phyloP scores from a whole-genome alignment of 352 stramenopile species.

The Globisporangium alternatum region DNA sequence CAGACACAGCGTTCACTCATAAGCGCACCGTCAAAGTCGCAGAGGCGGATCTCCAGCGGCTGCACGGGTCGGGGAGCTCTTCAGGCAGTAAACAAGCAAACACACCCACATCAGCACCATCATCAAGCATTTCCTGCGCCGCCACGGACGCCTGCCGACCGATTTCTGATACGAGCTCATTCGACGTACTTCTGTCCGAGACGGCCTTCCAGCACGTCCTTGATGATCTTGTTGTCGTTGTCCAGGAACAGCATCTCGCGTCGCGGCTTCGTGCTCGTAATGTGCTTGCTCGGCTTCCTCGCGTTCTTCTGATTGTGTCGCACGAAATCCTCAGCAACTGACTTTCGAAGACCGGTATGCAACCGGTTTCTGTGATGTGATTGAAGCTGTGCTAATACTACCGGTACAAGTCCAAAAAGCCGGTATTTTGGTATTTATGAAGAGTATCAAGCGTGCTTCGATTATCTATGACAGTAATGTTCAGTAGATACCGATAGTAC shows the following conservation, averaged over 20 bases:
- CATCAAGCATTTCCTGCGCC: background rate
- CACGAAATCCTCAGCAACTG: background rate
- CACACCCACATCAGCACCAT: background rate
- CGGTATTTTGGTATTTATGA: background rate
- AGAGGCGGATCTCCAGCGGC: conserved; percentile 73
- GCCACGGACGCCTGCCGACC: too few species aligned
- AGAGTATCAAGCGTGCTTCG: too few species aligned
- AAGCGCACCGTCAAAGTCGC: conserved; percentile 80
- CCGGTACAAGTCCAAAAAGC: background rate
- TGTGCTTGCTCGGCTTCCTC: conserved; percentile 7
- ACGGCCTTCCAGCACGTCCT: conserved; percentile 73
- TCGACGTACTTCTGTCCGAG: conserved; percentile 63
- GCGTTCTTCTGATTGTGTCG: conserved; percentile 26
- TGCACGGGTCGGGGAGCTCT: conserved; percentile 76
- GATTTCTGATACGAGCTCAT: too few species aligned
- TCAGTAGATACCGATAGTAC: background rate
- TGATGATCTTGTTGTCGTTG: conserved; percentile 87
- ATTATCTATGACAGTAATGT: background rate
- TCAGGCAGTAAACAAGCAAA: conserved; percentile 4
- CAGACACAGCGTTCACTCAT: background rate
- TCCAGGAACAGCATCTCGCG: conserved; percentile 77
- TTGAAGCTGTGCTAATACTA: too few species aligned
- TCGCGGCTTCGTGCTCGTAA: background rate
- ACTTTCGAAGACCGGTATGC: background rate
- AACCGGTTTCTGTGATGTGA: background rate